A percentile compares a stretch with the other conserved stretches of the same genome.
Evolutionary conservation across 2,329 filamentous ascomycete genomes (phyloP).

Genomic region (Fusarium sp.): DNA sequence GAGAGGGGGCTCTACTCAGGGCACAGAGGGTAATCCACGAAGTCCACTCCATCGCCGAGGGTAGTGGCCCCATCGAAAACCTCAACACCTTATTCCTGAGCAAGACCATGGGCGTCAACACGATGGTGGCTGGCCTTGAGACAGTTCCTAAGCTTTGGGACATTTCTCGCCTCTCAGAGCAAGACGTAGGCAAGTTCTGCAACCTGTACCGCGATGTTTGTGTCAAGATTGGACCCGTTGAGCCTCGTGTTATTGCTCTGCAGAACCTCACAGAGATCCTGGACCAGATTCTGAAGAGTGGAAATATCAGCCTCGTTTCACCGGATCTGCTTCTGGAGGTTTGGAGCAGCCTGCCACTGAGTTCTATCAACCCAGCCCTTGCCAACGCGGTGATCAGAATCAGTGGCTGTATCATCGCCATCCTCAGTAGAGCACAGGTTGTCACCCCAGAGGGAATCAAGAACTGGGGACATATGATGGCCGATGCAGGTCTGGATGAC

Average conservation of each 20-base stretch:
- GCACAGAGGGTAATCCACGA: conserved; percentile 50
- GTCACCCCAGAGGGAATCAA: conserved; percentile 36
- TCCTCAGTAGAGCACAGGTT: conserved; percentile 40
- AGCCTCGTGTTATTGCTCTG: conserved; percentile 59
- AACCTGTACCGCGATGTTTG: conserved; percentile 56
- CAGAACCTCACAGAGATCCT: conserved; percentile 58
- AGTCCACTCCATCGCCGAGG: conserved; percentile 48
- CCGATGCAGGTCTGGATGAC: conserved; percentile 58
- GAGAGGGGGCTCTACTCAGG: conserved; percentile 52
- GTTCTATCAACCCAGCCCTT: conserved; percentile 58
- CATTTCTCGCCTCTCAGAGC: conserved; percentile 38
- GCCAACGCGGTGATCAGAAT: conserved; percentile 60
- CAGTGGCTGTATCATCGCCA: conserved; percentile 57
- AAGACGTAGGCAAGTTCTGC: conserved; percentile 49
- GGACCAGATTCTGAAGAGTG: conserved; percentile 50
- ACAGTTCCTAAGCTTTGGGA: conserved; percentile 47
- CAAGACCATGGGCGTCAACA: conserved; percentile 45
- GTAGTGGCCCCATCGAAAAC: conserved; percentile 31
- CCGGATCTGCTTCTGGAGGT: conserved; percentile 49
- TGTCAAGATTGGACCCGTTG: conserved; percentile 50
- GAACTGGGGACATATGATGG: conserved; percentile 62
- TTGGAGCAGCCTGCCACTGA: conserved; percentile 53
- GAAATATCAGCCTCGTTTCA: conserved; percentile 45
- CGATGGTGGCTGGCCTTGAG: conserved; percentile 51
- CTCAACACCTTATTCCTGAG: conserved; percentile 45